Base-by-base conservation (phyloP, 768 basidiomycete species). In the Leccinellum luteum region DNA sequence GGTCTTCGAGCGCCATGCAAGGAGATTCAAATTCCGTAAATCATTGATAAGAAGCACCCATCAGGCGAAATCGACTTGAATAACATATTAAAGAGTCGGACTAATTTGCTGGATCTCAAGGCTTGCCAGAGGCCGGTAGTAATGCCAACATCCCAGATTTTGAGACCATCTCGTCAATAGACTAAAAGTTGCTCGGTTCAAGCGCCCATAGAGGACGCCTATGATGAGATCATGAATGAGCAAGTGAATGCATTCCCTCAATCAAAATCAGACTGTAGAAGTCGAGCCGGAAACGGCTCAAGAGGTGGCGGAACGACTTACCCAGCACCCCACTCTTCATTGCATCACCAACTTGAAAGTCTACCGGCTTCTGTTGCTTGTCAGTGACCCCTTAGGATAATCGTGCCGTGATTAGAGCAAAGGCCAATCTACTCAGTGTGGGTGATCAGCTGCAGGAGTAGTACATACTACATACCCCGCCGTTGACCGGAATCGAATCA, bases 111-210 rank as follows among this genome's bases (percentile, higher is more conserved):
- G 56, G 58, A 56, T 5, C 66, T 60, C 21, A n/a, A 32, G 0
- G 58, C 50, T 43, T 69, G 63, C 64, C 66, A 73, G 25, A 73
- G 52, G 23, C 67, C 59, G 21, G 66, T 52, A 3, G 69, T 73
- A 23, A 75, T 62, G 3, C 72, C 71, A 4, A 75, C 69, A 48
- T 77, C 74, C 7, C 75, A 73, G 6, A 74, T 72, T 65, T n/a
- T n/a, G 32, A 72, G 62, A 4, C 73, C 74, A 7, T 63, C 57
- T 7, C 48, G 56, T 25, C 60, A 60, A 30, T 72, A 67, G 25
- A 25, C 25, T 25, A 25, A 25, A 25, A 25, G 23, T 56, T 38
- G 45, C 69, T 63, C 2, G 69, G 69, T 12, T 70, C 65, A 4
- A 74, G 74, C 14, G 60, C 62, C 69, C 69, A 75, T 3, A 73